These are phyloP conservation scores for Zygosaccharomyces lentus DNA, from an alignment of 805 yeast genomes.

Conservation along the genomic window DNA sequence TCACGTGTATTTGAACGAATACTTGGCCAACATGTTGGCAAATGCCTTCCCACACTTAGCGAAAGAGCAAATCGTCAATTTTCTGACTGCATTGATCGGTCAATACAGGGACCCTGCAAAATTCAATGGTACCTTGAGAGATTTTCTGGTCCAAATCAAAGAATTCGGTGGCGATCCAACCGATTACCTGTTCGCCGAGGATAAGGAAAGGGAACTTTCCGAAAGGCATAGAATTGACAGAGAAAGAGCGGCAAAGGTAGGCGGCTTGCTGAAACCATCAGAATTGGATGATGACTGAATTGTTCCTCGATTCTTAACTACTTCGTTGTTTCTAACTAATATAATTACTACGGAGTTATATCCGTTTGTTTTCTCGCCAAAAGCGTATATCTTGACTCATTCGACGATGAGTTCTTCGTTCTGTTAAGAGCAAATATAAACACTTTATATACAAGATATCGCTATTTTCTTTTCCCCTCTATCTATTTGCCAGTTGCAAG, in stretches of 20 bases:
- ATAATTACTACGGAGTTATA: background rate
- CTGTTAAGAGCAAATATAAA: background rate
- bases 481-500: conserved; percentile 1
- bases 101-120: conserved; percentile 68
- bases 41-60: conserved; percentile 92
- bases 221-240: conserved; percentile 68
- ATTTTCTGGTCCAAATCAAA: conserved; percentile 92
- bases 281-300: conserved; percentile 74
- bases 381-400: background rate
- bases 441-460: conserved; percentile 2
- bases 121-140: conserved; percentile 84
- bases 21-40: conserved; percentile 72
- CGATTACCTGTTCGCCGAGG: conserved; percentile 92
- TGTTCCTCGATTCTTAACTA: background rate
- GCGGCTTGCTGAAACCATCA: conserved; percentile 91
- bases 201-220: conserved; percentile 68
- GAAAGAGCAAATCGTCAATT: conserved; percentile 73
- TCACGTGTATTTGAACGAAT: conserved; percentile 71
- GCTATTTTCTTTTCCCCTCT: background rate
- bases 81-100: conserved; percentile 69
- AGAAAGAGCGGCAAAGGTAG: conserved; percentile 79
- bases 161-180: conserved; percentile 95
- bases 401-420: background rate
- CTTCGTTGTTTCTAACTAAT: conserved; percentile 2
- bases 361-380: background rate